These are phyloP conservation scores for Hericium coralloides DNA, from an alignment of 768 basidiomycete genomes.

Conservation along the genomic window DNA sequence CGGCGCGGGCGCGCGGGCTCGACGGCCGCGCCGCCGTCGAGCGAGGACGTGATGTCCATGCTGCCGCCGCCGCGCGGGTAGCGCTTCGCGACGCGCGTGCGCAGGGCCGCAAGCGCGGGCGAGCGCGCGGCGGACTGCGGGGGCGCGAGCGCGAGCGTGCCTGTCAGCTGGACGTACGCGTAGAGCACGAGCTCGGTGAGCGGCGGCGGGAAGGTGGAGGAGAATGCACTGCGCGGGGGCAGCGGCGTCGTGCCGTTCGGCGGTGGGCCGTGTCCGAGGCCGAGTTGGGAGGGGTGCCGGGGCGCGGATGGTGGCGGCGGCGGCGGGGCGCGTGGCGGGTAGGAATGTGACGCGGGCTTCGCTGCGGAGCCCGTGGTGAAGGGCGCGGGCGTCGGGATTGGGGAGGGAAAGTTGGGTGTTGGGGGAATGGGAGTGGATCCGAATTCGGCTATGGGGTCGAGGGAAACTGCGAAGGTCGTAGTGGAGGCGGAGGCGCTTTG, in stretches of 20 bases:
- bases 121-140: conserved; percentile 33
- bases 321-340: conserved; percentile 19
- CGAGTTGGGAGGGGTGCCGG: conserved; percentile 18
- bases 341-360: conserved; percentile 5
- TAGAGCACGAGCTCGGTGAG: conserved; percentile 62
- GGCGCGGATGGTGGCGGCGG: conserved; percentile 6
- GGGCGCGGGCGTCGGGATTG: conserved; percentile 20
- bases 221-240: conserved; percentile 33
- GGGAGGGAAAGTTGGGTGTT: conserved; percentile 20
- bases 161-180: conserved; percentile 75
- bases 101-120: conserved; percentile 38
- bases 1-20: conserved; percentile 15
- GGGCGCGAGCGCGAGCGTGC: conserved; percentile 53
- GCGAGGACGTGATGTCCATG: conserved; percentile 63
- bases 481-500: conserved; percentile 23
- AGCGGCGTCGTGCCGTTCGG: conserved; percentile 15
- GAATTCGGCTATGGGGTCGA: conserved; percentile 26
- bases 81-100: conserved; percentile 32
- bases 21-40: conserved; percentile 14
- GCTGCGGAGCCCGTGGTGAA: conserved; percentile 1
- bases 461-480: conserved; percentile 23
- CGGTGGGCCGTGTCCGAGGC: conserved; percentile 18
- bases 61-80: conserved; percentile 61
- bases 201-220: conserved; percentile 14
- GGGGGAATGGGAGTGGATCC: conserved; percentile 19